phyloP scores from a whole-genome alignment of 257 asterid species.

The Solanum okadae region DNA sequence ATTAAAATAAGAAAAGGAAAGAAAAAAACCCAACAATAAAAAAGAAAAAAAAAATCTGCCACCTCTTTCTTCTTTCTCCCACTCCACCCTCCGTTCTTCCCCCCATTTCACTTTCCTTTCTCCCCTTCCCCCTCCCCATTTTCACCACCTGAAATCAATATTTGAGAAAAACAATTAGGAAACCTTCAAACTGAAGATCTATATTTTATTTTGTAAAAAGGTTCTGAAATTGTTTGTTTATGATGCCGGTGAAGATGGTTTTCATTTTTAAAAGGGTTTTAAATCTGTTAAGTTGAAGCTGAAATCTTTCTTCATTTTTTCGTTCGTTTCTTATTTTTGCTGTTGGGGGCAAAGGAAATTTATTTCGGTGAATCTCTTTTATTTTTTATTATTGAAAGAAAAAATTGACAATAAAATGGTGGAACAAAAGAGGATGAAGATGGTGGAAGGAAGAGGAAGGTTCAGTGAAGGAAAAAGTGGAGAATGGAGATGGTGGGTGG shows the following conservation, averaged over 20 bases:
- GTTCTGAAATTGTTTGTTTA: neutral
- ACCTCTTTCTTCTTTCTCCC: neutral
- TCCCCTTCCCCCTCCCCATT: neutral
- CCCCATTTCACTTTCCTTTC: neutral
- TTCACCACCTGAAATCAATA: neutral
- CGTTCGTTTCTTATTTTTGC: neutral
- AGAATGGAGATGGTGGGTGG: neutral
- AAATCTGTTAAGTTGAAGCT: neutral
- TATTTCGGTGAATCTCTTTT: neutral
- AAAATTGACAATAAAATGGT: neutral
- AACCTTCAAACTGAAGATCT: neutral
- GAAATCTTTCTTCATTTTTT: neutral
- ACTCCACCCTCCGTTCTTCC: neutral
- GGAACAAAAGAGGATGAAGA: neutral
- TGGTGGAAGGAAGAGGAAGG: neutral
- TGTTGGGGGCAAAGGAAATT: neutral
- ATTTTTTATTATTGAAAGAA: neutral
- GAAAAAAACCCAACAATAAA: neutral
- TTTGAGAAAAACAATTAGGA: neutral
- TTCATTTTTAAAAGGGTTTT: neutral
- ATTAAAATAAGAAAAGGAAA: too few species aligned
- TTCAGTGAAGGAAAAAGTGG: neutral
- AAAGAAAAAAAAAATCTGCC: neutral
- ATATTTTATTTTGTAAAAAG: neutral
- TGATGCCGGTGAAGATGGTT: neutral